Evolutionary conservation across 1,284 basidiomycete species (phyloP), one percentile per base, ranked within the genome.

Genomic region (Moesziomyces sp.): DNA sequence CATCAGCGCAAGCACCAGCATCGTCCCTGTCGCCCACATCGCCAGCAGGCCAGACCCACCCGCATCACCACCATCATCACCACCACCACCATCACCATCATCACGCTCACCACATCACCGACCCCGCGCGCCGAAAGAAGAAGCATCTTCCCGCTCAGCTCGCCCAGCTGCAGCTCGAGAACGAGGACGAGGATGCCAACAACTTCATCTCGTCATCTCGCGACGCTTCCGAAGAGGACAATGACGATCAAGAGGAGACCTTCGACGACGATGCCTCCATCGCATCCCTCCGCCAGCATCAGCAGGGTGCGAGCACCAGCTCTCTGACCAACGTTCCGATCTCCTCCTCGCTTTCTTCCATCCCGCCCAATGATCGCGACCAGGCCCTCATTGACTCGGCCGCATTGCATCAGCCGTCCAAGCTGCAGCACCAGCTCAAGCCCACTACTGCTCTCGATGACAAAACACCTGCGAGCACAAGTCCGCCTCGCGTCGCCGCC

Each of bases 191-290:
- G 3, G 58, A 59, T 40, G 54, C 52, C 45, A 60, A 69, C 50
- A 69, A 69, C 49, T 63, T 66, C 45, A 70, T 76, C 45, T 76
- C 74, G 10, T 76, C 74, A 2, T 76, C 74, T 5, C 57, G 74
- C 8, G 74, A 76, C 48, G 74, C 74, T 24, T 73, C 70, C 8
- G 74, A 76, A 52, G 74, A 76, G 49, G 74, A 76, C 63, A 76
- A 76, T 43, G 74, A 76, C 50, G 74, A 76, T 13, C 66, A 73
- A 21, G 74, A 76, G 21, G 66, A 73, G 51, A 74, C 66, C 3
- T 74, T 74, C 23, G 72, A 74, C 46, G 72, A 74, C 28, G 62
- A 74, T 50, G 72, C 72, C 6, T 74, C 72, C 18, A 66, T 74
- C 21, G 72, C 72, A 18, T 74, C 72, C 46, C 62, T 74, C 13